Percentiles rank a stretch among this genome's conserved stretches.
Evolutionary conservation across 2,329 filamentous ascomycete species (phyloP).

Genomic region (Phaeomoniella chlamydospora): DNA sequence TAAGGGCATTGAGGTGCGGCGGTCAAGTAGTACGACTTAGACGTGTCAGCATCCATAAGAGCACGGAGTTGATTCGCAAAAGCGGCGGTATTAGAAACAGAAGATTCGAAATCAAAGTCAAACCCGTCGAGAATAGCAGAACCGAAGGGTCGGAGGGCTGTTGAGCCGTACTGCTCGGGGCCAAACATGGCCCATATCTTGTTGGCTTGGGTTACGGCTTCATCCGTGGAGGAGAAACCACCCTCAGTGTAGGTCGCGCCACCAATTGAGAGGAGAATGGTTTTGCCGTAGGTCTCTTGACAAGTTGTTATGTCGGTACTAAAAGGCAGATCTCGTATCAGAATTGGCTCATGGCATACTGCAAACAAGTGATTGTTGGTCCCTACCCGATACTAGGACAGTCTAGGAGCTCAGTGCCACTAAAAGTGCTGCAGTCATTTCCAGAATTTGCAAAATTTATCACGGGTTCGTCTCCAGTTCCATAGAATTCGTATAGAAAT

Average conservation of each 20-base stretch:
- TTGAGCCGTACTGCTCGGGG: conserved; percentile 29
- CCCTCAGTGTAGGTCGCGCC: conserved; percentile 57
- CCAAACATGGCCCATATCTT: conserved; percentile 60
- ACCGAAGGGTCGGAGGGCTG: conserved; percentile 50
- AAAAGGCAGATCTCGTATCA: too few species aligned
- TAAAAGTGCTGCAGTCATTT: conserved; percentile 45
- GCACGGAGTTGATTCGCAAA: conserved; percentile 45
- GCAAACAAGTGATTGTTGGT: too few species aligned
- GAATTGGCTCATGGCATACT: too few species aligned
- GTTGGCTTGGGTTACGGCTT: conserved; percentile 42
- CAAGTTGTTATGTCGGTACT: conserved; percentile 36
- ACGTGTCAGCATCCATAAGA: conserved; percentile 35
- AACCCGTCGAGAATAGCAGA: conserved; percentile 54
- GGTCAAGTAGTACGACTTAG: conserved; percentile 44
- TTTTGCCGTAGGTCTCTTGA: conserved; percentile 53
- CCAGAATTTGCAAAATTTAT: conserved; percentile 53
- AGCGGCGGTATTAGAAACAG: conserved; percentile 41
- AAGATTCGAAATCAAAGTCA: conserved; percentile 59
- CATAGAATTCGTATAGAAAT: conserved; percentile 45
- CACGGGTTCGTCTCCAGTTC: conserved; percentile 31
- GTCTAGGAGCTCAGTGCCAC: conserved; percentile 41
- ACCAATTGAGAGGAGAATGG: conserved; percentile 57
- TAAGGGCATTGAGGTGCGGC: conserved; percentile 56
- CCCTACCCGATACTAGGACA: conserved; percentile 52
- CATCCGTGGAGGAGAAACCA: conserved; percentile 41